Evolutionary conservation across 2,329 filamentous ascomycete species (phyloP), one percentile per base, ranked within the genome.

Genomic region (Dactylellina leptospora): DNA sequence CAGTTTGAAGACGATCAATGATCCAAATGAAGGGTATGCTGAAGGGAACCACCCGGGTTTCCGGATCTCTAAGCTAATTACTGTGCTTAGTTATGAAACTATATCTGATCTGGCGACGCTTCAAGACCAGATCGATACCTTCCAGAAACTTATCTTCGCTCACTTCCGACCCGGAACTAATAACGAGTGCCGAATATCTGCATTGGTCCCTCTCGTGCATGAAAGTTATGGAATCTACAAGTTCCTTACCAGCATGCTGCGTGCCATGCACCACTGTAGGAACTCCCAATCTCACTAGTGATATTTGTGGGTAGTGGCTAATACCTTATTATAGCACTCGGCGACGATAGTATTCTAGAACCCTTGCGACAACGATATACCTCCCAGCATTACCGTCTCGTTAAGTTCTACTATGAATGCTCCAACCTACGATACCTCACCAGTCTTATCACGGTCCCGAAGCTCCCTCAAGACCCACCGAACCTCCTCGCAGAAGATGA

Each of bases 151-250:
- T 75, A 95, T 97, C 78, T 99, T 97, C 81, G 95, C 95, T 3
- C 92, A 97, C 81, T 97, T 99, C 82, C 88, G 93, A 71, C 87
- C 88, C 75, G 90, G 93, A 23, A 88, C 90, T 50, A 96, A 96
- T 82, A 99, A 97, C 78, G 95, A 99, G 80, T 97, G 93, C 80
- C 87, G 93, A 74, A 99, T 99, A 77, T 96, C 93, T 11, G 91
- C 95, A 0, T 82, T 99, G 58, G 93, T 97, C 20, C 92, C 93
- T 1, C 83, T 99, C 44, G 95, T 99, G 2, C 92, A 96, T 79
- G 95, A 99, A 83, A 97, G 92, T 79, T 99, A 97, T 81, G 95
- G 95, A 50, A 97, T 99, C 76, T 99, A 99, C 84, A 97, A 97
- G 81, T 99, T 99, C 80, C 93, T 97, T 75, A 99, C 95, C 0